A percentile compares a stretch with the other conserved stretches of the same genome.
phyloP scores from a whole-genome alignment of 108 stramenopile genomes.

The Skeletonema costatum region DNA sequence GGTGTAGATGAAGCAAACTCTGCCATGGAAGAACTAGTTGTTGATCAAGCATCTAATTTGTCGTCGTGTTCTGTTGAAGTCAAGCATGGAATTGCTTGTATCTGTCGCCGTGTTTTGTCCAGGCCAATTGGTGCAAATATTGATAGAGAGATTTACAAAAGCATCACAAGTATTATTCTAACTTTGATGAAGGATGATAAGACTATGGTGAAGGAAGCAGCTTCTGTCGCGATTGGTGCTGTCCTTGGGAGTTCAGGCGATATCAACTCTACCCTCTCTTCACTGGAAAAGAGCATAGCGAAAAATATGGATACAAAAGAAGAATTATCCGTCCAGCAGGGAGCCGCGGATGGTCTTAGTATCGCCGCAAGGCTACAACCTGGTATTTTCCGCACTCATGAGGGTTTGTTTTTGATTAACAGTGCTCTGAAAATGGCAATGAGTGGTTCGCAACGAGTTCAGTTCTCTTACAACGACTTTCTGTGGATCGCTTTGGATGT shows the following conservation, averaged over 20 bases:
- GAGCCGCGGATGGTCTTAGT: constrained; percentile 71
- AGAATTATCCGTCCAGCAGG: constrained; percentile 69
- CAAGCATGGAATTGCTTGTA: constrained; percentile 78
- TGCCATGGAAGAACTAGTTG: constrained; percentile 52
- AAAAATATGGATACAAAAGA: constrained; percentile 68
- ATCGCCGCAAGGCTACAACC: constrained; percentile 65
- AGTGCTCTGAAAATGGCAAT: constrained; percentile 76
- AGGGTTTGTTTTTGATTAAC: constrained; percentile 56
- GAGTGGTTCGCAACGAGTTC: constrained; percentile 78
- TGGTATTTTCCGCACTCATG: constrained; percentile 58
- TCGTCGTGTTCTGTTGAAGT: constrained; percentile 44
- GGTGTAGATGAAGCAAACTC: constrained; percentile 55
- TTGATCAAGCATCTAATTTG: constrained; percentile 40
- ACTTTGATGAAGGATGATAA: constrained; percentile 74
- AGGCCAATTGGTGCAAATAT: constrained; percentile 55
- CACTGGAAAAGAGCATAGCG: constrained; percentile 58
- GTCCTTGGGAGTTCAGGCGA: constrained; percentile 66
- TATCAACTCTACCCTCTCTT: constrained; percentile 40
- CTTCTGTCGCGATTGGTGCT: constrained; percentile 76
- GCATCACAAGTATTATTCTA: constrained; percentile 25
- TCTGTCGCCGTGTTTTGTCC: constrained; percentile 65
- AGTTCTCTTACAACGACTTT: constrained; percentile 87
- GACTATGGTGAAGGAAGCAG: constrained; percentile 63
- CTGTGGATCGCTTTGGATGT: constrained; percentile 85
- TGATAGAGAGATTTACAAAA: constrained; percentile 38